Evolutionary conservation across 73 alveolate species (phyloP), one percentile per base, ranked within the genome.

Genomic region (Paramecium sexaurelia): DNA sequence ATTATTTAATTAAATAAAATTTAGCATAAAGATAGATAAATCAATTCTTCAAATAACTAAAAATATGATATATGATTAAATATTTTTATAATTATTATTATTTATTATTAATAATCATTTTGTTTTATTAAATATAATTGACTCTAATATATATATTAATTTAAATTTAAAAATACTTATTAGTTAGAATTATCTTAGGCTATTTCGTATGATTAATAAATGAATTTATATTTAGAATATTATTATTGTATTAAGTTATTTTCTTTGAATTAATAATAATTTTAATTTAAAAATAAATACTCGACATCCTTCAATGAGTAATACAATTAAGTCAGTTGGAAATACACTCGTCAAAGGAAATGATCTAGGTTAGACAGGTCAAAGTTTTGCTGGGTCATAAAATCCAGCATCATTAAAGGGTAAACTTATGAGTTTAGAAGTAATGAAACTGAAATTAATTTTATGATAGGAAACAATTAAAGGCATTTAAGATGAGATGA

Each of bases 401-500:
- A 94, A 95, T 88, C 93, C 97, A 11, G 99, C 98, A 43, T 95
- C 97, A 22, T 69, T 93, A 15, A 93, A 93, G 85, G 96, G 96
- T 35, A 93, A 93, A 95, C 85, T 93, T 13, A 73, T 93, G 91
- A 78, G 92, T 22, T 75, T 93, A 56, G 96, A 93, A 41, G 92
- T 83, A 57, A 22, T 40, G 67, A 40, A 92, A 71, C 75, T 36
- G 66, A 69, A n/a, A 39, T 27, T 24, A 6, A 39, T 29, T 7
- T 40, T 27, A 8, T 55, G 3, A 35, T 26, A 95, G 97, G 99
- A 96, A 88, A 96, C 93, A 95, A 95, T 97, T 40, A 96, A 94
- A 91, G 91, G 93, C 85, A 92, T 97, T 37, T 95, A 95, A 15
- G 99, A 97, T 78, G 99, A 97, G 83, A 95, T 97, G 95, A 97